These are phyloP conservation scores for Suhomyces kunorum DNA, from an alignment of 1,139 yeast species.

Conservation along the genomic window DNA sequence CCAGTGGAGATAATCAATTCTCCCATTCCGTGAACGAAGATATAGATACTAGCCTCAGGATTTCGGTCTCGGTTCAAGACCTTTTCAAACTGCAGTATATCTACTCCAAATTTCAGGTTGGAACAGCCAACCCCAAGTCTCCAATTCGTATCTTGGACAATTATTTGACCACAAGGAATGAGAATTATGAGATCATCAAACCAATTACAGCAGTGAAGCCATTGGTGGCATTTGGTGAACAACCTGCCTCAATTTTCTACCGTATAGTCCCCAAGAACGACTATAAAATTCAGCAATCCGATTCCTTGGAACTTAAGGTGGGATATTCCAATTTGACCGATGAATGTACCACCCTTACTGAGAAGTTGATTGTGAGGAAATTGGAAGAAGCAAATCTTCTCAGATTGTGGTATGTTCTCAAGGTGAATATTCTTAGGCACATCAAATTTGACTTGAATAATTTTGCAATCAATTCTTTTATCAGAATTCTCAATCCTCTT, in stretches of 20 bases:
- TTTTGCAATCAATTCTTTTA: constrained; percentile 35
- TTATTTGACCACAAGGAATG: constrained; percentile 37
- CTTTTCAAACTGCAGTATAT: constrained; percentile 57
- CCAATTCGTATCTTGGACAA: constrained; percentile 60
- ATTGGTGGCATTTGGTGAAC: constrained; percentile 64
- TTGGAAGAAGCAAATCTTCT: constrained; percentile 16
- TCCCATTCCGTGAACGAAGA: constrained; percentile 28
- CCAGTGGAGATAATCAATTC: constrained; percentile 22
- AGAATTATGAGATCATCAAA: constrained; percentile 38
- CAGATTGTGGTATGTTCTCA: constrained; percentile 31
- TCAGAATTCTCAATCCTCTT: constrained; percentile 24
- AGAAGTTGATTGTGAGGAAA: constrained; percentile 8
- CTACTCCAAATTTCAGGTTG: constrained; percentile 68
- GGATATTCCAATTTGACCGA: constrained; percentile 45
- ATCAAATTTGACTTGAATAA: constrained; percentile 39
- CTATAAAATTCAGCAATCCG: constrained; percentile 28
- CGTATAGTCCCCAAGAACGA: constrained; percentile 37
- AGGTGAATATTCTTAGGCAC: constrained; percentile 24
- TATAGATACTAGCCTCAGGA: constrained; percentile 53
- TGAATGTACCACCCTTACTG: constrained; percentile 37
- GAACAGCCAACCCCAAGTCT: constrained; percentile 50
- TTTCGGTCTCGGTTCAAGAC: constrained; percentile 78
- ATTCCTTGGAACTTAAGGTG: constrained; percentile 44
- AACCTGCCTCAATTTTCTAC: constrained; percentile 65
- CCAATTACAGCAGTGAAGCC: constrained; percentile 20